These are phyloP conservation scores for Saccharomycopsis hybrid DNA, from an alignment of 1,139 yeast species.

Conservation along the genomic window DNA sequence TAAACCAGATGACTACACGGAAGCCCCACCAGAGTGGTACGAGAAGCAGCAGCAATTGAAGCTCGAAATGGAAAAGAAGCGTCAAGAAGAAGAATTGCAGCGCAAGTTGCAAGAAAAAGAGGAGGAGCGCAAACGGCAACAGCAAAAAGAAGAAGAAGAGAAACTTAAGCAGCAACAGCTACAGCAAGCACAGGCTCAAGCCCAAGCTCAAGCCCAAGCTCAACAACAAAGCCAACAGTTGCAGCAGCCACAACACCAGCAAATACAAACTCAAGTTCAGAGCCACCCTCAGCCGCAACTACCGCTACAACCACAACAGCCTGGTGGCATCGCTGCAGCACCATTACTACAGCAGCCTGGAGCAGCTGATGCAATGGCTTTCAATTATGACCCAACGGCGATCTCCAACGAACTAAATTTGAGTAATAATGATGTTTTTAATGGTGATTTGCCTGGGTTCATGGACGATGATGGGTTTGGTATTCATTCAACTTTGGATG, in stretches of 20 bases:
- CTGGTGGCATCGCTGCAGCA: neutral
- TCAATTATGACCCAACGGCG: slow-evolving; percentile 7
- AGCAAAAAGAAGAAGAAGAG: slow-evolving; percentile 4
- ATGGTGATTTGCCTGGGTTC: slow-evolving; percentile 37
- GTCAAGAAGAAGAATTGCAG: slow-evolving; percentile 13
- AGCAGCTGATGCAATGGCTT: slow-evolving; percentile 3
- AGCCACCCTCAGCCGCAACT: slow-evolving; percentile 4
- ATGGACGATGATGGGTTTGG: slow-evolving; percentile 38
- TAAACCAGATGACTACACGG: slow-evolving; percentile 11
- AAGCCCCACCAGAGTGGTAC: slow-evolving; percentile 20
- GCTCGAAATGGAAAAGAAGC: slow-evolving; percentile 1
- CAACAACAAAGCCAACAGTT: no score
- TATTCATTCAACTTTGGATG: slow-evolving; percentile 33
- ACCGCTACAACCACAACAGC: slow-evolving; percentile 2
- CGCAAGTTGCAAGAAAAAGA: slow-evolving; percentile 13
- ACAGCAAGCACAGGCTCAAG: slow-evolving; percentile 7
- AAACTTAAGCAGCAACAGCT: slow-evolving; percentile 4
- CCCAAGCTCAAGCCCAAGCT: no score
- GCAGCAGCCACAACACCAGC: neutral
- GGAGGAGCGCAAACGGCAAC: slow-evolving; percentile 3
- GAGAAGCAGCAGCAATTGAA: slow-evolving; percentile 14
- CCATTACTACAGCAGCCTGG: no score
- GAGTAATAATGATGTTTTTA: slow-evolving; percentile 21
- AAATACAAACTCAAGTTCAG: no score
- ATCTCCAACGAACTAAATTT: slow-evolving; percentile 6